phyloP scores from a whole-genome alignment of 495 filamentous ascomycete species.

The Clavariopsis aquatica region DNA sequence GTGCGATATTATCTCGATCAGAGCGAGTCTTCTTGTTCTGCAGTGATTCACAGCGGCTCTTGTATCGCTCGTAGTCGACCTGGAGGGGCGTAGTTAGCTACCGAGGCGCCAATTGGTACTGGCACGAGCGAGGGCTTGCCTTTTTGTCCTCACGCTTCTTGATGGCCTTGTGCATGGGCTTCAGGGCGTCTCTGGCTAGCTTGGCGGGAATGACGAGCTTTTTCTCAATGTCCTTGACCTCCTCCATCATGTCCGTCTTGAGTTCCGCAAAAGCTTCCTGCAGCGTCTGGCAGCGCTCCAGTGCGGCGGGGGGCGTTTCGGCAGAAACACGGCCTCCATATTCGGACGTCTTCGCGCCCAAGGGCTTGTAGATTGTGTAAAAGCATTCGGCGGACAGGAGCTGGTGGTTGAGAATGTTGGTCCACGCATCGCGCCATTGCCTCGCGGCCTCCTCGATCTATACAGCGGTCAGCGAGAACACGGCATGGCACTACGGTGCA shows the following conservation, averaged over 20 bases:
- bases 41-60: conserved; percentile 69
- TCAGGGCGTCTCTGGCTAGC: conserved; percentile 69
- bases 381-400: conserved; percentile 68
- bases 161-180: conserved; percentile 83
- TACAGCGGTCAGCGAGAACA: background rate
- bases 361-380: conserved; percentile 79
- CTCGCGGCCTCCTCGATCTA: conserved; percentile 82
- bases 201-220: conserved; percentile 72
- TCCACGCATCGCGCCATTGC: conserved; percentile 85
- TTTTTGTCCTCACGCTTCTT: conserved; percentile 90
- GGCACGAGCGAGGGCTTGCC: conserved; percentile 43
- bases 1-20: conserved; percentile 72
- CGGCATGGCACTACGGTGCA: background rate
- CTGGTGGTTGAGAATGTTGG: conserved; percentile 70
- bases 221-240: conserved; percentile 71
- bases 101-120: background rate
- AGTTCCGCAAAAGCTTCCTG: conserved; percentile 73
- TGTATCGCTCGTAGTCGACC: conserved; percentile 82
- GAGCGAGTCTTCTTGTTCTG: conserved; percentile 70
- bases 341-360: conserved; percentile 61
- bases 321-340: conserved; percentile 50
- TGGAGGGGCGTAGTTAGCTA: conserved; percentile 40
- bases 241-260: conserved; percentile 70
- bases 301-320: conserved; percentile 62
- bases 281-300: conserved; percentile 68